Conservation (phyloP, 1,284 basidiomycete species). For the Trametes polyzona region DNA sequence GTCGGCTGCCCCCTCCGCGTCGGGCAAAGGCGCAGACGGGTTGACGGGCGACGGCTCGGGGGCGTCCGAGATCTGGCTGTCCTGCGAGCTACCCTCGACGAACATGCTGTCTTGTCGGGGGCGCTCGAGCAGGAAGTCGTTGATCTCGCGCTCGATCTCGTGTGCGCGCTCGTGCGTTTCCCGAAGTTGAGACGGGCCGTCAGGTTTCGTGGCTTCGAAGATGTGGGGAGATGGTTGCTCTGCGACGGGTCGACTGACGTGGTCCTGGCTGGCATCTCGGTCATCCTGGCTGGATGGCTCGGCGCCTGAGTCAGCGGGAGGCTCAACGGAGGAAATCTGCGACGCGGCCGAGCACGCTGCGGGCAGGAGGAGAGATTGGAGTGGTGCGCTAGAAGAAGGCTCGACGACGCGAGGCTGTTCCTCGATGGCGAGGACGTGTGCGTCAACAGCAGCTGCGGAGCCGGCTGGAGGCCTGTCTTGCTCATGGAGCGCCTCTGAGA, state of each 20-base stretch:
- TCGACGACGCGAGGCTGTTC: constrained; percentile 9
- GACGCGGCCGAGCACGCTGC: not conserved
- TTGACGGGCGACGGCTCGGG: not conserved
- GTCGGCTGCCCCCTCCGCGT: constrained; percentile 5
- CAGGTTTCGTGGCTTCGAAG: not conserved
- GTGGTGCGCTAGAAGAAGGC: constrained; percentile 10
- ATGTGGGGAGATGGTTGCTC: not conserved
- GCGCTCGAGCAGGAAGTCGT: constrained; percentile 20
- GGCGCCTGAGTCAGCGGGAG: not conserved
- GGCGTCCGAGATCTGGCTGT: constrained; percentile 8
- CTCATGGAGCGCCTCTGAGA: constrained; percentile 15
- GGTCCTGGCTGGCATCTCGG: not conserved
- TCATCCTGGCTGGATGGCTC: not conserved
- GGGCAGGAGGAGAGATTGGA: not conserved
- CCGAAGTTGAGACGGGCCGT: not conserved
- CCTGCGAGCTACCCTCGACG: constrained; percentile 23
- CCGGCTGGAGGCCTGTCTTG: constrained; percentile 3
- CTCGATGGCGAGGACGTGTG: constrained; percentile 5
- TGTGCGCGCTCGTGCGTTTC: constrained; percentile 1
- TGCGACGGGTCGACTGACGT: not conserved
- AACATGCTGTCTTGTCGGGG: constrained; percentile 11
- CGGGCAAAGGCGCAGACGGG: constrained; percentile 10
- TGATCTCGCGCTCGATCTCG: constrained; percentile 24
- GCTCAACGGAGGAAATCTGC: not conserved
- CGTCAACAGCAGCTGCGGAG: constrained; percentile 9